phyloP scores from a whole-genome alignment of 306 rosid genomes.

The Malus sieversii region DNA sequence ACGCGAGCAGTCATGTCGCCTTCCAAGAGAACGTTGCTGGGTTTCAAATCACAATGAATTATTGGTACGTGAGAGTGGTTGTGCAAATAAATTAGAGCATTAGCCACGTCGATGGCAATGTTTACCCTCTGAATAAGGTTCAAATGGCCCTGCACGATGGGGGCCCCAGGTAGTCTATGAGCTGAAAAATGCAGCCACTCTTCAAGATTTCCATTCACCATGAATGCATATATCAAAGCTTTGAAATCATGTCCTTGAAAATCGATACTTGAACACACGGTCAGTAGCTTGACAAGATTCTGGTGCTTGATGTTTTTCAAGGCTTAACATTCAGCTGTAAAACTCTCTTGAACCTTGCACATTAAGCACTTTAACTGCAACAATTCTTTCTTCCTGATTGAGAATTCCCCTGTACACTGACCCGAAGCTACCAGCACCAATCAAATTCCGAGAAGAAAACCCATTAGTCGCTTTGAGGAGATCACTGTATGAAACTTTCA shows the following conservation, averaged over 20 bases:
- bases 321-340: conserved; percentile 20
- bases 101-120: background rate
- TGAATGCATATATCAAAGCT: background rate
- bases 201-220: conserved; percentile 1
- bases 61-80: background rate
- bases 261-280: conserved; percentile 6
- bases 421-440: conserved; percentile 28
- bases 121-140: background rate
- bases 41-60: background rate
- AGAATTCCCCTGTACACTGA: conserved; percentile 5
- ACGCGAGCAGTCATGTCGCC: background rate
- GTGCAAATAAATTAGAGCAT: conserved; percentile 2
- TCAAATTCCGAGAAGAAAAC: conserved; percentile 17
- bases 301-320: conserved; percentile 11
- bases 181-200: background rate
- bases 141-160: background rate
- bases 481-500: conserved; percentile 19
- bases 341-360: conserved; percentile 1
- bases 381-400: too few relatives aligned
- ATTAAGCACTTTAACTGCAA: too few relatives aligned
- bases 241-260: background rate
- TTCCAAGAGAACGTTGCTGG: background rate
- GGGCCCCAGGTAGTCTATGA: background rate
- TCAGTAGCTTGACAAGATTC: conserved; percentile 7
- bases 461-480: conserved; percentile 23